These are phyloP conservation scores for Phaffomyces opuntiae DNA, from an alignment of 805 yeast genomes.

Conservation along the genomic window DNA sequence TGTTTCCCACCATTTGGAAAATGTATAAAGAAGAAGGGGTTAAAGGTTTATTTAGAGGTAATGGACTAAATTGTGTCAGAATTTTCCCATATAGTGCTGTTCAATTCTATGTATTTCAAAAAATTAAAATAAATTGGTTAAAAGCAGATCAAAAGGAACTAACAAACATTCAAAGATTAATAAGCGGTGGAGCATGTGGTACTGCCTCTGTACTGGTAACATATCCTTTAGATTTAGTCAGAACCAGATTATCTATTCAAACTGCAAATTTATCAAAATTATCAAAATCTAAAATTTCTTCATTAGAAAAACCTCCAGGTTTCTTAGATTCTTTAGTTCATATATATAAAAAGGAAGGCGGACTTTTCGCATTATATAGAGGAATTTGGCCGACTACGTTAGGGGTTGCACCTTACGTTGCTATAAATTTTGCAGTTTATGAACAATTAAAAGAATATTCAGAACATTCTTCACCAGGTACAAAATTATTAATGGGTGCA, in stretches of 20 bases:
- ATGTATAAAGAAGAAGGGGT: constrained; percentile 92
- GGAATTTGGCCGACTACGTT: constrained; percentile 87
- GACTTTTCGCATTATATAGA: constrained; percentile 65
- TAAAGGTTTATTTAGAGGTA: constrained; percentile 84
- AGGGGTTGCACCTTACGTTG: constrained; percentile 96
- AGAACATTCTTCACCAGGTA: constrained; percentile 35
- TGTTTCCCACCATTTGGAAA: constrained; percentile 63
- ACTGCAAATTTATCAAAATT: constrained; percentile 59
- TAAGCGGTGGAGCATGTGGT: constrained; percentile 81
- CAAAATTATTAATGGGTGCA: constrained; percentile 75
- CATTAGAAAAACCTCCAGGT: constrained; percentile 55
- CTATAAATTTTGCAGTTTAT: constrained; percentile 84
- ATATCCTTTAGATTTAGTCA: constrained; percentile 85
- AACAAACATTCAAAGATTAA: constrained; percentile 50
- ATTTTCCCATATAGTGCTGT: constrained; percentile 93
- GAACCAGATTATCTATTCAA: constrained; percentile 84
- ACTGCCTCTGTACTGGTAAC: constrained; percentile 72
- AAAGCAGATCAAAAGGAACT: constrained; percentile 31
- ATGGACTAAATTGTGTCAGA: constrained; percentile 81
- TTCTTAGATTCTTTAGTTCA: constrained; percentile 47
- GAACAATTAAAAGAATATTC: constrained; percentile 66
- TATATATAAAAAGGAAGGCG: constrained; percentile 77
- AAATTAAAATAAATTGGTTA: constrained; percentile 36
- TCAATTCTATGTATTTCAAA: constrained; percentile 82
- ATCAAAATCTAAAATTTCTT: constrained; percentile 33